phyloP scores from a whole-genome alignment of 164 flowering plant species.

The Magnolia sinica region DNA sequence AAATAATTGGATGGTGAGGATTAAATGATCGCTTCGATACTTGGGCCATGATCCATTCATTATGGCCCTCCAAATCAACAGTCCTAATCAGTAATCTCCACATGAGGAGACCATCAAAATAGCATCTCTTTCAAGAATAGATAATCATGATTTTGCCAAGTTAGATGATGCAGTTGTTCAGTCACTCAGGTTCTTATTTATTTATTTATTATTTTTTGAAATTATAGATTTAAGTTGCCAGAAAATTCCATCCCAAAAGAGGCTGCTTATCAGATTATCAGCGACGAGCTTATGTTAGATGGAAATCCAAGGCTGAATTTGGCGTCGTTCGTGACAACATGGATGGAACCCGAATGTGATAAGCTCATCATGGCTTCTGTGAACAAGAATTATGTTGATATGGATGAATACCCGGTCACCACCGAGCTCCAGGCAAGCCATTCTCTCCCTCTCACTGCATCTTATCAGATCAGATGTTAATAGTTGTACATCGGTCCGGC shows the following conservation, averaged over 20 bases:
- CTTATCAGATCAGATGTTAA: no score
- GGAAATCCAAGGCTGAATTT: conserved; percentile 69
- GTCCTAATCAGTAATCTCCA: no score
- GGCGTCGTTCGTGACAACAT: conserved; percentile 80
- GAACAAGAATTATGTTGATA: conserved; percentile 80
- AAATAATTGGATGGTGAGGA: no score
- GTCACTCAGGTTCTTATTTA: neutral
- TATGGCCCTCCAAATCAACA: no score
- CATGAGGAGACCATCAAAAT: no score
- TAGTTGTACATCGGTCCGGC: no score
- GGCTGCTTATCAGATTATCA: conserved; percentile 54
- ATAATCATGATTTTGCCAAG: no score
- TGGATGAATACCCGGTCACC: conserved; percentile 84
- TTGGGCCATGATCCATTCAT: no score
- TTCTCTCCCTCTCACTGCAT: neutral
- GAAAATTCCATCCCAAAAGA: conserved; percentile 60
- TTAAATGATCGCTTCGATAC: no score
- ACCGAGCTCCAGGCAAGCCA: conserved; percentile 61
- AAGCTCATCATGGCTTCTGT: conserved; percentile 54
- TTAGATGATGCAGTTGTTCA: no score
- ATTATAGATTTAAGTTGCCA: conserved; percentile 45
- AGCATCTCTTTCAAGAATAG: no score
- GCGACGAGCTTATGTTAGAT: conserved; percentile 55
- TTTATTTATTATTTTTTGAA: neutral
- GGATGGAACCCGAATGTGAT: conserved; percentile 87